A percentile compares a stretch with the other conserved stretches of the same genome.
Conservation (phyloP, 495 filamentous ascomycete genomes). For the Xylaria scruposa region DNA sequence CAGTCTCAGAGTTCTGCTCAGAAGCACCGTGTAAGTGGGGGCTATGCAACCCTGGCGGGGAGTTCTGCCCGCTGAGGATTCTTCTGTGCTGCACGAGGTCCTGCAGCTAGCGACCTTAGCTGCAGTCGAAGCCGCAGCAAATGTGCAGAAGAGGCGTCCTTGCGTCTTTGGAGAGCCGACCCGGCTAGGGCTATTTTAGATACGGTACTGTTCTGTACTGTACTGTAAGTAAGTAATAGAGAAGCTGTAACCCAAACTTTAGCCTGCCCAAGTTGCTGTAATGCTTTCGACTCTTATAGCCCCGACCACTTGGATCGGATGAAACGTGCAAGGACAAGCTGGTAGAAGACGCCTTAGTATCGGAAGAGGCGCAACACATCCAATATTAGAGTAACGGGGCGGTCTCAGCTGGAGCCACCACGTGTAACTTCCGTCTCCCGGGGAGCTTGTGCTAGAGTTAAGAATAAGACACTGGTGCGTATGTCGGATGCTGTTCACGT, state of each 20-base stretch:
- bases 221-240: background rate
- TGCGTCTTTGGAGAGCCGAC: constrained; percentile 2
- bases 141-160: constrained; percentile 8
- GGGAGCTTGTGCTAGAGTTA: background rate
- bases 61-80: background rate
- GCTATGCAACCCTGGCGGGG: background rate
- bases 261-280: background rate
- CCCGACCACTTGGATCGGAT: background rate
- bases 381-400: background rate
- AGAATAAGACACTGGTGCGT: constrained; percentile 9
- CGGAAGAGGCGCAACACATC: background rate
- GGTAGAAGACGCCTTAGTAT: background rate
- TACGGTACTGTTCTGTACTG: constrained; percentile 1
- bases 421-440: background rate
- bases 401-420: background rate
- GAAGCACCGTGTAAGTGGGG: background rate
- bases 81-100: constrained; percentile 15
- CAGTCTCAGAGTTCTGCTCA: background rate
- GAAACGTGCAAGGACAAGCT: background rate
- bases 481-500: constrained; percentile 25
- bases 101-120: constrained; percentile 22
- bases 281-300: background rate
- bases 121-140: constrained; percentile 5
- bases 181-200: constrained; percentile 23
- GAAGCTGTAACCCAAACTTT: background rate